These are phyloP conservation scores for Lactarius hengduanensis DNA, from an alignment of 768 basidiomycete genomes.

Conservation along the genomic window DNA sequence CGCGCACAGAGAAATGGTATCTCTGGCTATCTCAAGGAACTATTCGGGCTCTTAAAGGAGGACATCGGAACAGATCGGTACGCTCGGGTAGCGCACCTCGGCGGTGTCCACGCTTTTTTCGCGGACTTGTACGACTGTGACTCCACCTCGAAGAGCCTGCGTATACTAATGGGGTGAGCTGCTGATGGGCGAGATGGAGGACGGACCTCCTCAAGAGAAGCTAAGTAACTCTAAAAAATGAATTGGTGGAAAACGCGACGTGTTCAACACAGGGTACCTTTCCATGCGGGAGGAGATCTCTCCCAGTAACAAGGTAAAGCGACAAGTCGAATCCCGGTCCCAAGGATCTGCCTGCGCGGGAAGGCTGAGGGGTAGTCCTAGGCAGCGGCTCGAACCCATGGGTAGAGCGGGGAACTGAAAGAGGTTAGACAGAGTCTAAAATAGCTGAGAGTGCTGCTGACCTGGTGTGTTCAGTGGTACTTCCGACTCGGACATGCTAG, in stretches of 20 bases:
- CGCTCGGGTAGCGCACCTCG: slow-evolving; percentile 52
- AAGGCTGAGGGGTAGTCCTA: neutral
- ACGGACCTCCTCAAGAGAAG: slow-evolving; percentile 25
- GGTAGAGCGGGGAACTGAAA: neutral
- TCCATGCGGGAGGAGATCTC: slow-evolving; percentile 70
- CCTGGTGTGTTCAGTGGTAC: neutral
- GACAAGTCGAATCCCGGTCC: slow-evolving; percentile 53
- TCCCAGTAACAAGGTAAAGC: slow-evolving; percentile 85
- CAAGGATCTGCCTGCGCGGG: neutral
- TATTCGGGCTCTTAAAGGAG: slow-evolving; percentile 33
- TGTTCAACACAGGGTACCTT: slow-evolving; percentile 48
- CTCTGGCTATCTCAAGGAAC: slow-evolving; percentile 74
- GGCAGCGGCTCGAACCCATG: neutral
- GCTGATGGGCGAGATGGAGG: neutral
- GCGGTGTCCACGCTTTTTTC: slow-evolving; percentile 83
- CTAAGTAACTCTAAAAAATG: slow-evolving; percentile 11
- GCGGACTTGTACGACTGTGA: slow-evolving; percentile 85
- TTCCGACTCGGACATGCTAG: neutral
- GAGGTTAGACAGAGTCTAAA: neutral
- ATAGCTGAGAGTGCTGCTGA: neutral
- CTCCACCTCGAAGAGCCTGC: slow-evolving; percentile 81
- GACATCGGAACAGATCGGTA: neutral
- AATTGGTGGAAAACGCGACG: neutral
- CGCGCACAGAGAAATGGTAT: slow-evolving; percentile 69
- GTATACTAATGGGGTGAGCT: neutral